These are phyloP conservation scores for Trichoderma sp. DNA, from an alignment of 2,329 filamentous ascomycete genomes.

Conservation along the genomic window DNA sequence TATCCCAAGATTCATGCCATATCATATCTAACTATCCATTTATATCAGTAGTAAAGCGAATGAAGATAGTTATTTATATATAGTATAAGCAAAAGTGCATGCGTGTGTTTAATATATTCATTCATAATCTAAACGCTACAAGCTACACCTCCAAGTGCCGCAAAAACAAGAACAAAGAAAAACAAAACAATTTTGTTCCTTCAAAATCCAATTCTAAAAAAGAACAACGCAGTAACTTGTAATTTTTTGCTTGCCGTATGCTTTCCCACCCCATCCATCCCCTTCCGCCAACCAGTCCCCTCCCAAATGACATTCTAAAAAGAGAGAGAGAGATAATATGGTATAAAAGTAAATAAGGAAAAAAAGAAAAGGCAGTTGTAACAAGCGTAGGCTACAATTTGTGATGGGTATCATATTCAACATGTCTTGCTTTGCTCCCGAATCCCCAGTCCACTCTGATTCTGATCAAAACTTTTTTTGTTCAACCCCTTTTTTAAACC, in stretches of 20 bases:
- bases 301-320: not conserved
- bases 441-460: not conserved
- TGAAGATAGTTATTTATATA: too few relatives aligned
- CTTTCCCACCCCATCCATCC: not conserved
- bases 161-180: not conserved
- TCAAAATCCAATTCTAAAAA: constrained; percentile 4
- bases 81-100: not conserved
- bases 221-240: too few relatives aligned
- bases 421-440: not conserved
- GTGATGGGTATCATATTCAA: constrained; percentile 27
- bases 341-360: not conserved
- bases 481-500: constrained; percentile 27
- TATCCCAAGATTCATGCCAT: not conserved
- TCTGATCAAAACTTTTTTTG: not conserved
- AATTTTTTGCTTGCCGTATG: not conserved
- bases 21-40: not conserved
- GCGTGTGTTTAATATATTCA: not conserved
- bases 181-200: not conserved
- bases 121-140: not conserved
- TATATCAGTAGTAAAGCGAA: too few relatives aligned
- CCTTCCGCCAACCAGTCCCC: not conserved
- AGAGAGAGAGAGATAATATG: not conserved
- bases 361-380: not conserved
- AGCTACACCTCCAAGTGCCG: too few relatives aligned
- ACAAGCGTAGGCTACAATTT: constrained; percentile 13